Evolutionary conservation across 768 basidiomycete species (phyloP).

Genomic region (Macrolepiota fuliginosa): DNA sequence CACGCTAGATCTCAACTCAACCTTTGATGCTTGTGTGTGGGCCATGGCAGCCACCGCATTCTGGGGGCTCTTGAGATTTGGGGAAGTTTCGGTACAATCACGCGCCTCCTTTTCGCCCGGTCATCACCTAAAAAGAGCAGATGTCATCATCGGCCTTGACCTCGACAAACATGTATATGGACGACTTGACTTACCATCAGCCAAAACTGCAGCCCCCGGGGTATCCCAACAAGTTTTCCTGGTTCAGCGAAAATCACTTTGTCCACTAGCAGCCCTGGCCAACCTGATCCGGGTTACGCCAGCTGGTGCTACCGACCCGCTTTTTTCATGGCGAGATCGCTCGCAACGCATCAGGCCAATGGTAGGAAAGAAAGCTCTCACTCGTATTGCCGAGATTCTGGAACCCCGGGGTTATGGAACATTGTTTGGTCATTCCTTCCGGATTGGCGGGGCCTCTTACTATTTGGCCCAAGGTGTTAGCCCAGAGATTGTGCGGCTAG

Average conservation of each 20-base stretch:
- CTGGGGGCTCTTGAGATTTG: conserved; percentile 37
- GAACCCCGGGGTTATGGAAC: conserved; percentile 24
- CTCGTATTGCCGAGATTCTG: conserved; percentile 28
- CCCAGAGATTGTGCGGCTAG: conserved; percentile 32
- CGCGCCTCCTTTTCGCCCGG: conserved; percentile 16
- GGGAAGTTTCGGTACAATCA: conserved; percentile 29
- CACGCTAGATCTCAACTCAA: conserved; percentile 20
- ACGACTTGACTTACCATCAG: conserved; percentile 27
- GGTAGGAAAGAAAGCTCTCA: conserved; percentile 23
- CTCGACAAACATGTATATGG: conserved; percentile 24
- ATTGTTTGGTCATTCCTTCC: conserved; percentile 39
- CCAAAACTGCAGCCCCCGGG: conserved; percentile 33
- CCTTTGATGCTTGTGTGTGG: conserved; percentile 41
- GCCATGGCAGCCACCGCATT: conserved; percentile 34
- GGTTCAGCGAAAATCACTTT: conserved; percentile 19
- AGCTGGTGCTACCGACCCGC: conserved; percentile 24
- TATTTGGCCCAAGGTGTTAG: conserved; percentile 26
- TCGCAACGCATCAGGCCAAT: conserved; percentile 26
- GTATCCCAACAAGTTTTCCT: conserved; percentile 30
- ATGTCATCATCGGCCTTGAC: conserved; percentile 22
- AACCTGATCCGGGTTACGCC: conserved; percentile 27
- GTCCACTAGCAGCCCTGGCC: conserved; percentile 27
- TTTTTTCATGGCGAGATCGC: conserved; percentile 34
- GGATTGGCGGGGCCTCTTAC: conserved; percentile 39
- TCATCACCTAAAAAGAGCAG: conserved; percentile 24